Conservation (phyloP, 805 yeast species). For the Metschnikowia lunata region DNA sequence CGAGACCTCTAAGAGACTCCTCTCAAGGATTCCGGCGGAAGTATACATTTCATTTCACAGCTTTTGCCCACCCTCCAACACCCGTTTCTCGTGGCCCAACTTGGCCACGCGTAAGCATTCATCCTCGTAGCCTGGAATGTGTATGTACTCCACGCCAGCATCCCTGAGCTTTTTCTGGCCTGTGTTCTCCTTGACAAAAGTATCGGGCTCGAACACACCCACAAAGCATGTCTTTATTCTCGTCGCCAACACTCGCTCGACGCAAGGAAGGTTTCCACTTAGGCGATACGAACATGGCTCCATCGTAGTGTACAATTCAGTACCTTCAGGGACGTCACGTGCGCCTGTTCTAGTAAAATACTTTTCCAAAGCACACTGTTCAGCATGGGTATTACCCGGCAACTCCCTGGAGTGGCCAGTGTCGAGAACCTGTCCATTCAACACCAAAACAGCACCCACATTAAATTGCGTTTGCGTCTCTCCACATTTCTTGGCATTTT, state of each 20-base stretch:
- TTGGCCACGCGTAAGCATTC: conserved; percentile 65
- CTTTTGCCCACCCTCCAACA: not conserved
- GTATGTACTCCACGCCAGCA: conserved; percentile 64
- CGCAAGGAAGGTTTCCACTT: conserved; percentile 89
- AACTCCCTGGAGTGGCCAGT: conserved; percentile 89
- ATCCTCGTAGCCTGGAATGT: conserved; percentile 79
- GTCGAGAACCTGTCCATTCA: conserved; percentile 55
- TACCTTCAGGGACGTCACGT: conserved; percentile 60
- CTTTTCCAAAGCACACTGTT: conserved; percentile 87
- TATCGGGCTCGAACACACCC: conserved; percentile 87
- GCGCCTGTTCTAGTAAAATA: conserved; percentile 40
- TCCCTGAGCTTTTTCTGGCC: conserved; percentile 53
- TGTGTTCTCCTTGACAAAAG: conserved; percentile 75
- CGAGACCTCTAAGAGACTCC: too few species aligned
- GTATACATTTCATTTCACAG: not conserved
- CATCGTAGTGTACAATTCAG: conserved; percentile 90
- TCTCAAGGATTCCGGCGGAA: too few species aligned
- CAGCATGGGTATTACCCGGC: conserved; percentile 96
- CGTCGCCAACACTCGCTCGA: conserved; percentile 63
- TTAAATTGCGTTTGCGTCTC: conserved; percentile 83
- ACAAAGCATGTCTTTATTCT: conserved; percentile 73
- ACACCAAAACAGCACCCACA: conserved; percentile 86
- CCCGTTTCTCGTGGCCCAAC: conserved; percentile 56
- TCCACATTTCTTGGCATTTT: conserved; percentile 74
- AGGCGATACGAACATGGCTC: conserved; percentile 90